phyloP scores from a whole-genome alignment of 306 rosid species.

The Adenanthera pavonina region DNA sequence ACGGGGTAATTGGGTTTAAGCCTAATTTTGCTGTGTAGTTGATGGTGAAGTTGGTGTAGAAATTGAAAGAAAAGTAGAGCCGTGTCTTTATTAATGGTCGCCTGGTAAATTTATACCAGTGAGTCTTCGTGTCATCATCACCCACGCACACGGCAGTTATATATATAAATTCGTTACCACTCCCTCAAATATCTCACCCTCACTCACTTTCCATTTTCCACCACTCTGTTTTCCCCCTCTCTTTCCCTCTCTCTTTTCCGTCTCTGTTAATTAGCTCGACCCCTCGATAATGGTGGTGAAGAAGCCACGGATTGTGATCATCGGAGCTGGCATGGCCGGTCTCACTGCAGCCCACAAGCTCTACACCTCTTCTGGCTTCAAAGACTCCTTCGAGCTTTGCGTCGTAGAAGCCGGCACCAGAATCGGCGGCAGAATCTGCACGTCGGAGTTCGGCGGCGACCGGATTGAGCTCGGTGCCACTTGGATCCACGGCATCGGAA shows the following conservation, averaged over 20 bases:
- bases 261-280: background rate
- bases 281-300: conserved; percentile 64
- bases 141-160: background rate
- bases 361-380: conserved; percentile 60
- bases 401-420: conserved; percentile 86
- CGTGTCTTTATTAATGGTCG: conserved; percentile 63
- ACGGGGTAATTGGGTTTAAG: too few relatives aligned
- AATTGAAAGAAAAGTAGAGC: conserved; percentile 54
- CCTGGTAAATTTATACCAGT: background rate
- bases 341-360: conserved; percentile 92
- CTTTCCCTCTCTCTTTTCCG: background rate
- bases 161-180: conserved; percentile 66
- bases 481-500: conserved; percentile 97
- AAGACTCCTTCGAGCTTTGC: conserved; percentile 71
- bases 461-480: conserved; percentile 96
- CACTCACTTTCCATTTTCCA: conserved; percentile 37
- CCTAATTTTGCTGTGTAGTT: too few relatives aligned
- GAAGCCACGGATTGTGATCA: conserved; percentile 83
- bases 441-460: conserved; percentile 92
- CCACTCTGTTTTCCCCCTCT: conserved; percentile 9
- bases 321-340: conserved; percentile 99
- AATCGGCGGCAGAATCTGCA: conserved; percentile 90
- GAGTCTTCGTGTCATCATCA: background rate
- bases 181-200: conserved; percentile 60
- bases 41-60: background rate